These are phyloP conservation scores for Gamarada debralockiae DNA, from an alignment of 495 filamentous ascomycete species.

Conservation along the genomic window DNA sequence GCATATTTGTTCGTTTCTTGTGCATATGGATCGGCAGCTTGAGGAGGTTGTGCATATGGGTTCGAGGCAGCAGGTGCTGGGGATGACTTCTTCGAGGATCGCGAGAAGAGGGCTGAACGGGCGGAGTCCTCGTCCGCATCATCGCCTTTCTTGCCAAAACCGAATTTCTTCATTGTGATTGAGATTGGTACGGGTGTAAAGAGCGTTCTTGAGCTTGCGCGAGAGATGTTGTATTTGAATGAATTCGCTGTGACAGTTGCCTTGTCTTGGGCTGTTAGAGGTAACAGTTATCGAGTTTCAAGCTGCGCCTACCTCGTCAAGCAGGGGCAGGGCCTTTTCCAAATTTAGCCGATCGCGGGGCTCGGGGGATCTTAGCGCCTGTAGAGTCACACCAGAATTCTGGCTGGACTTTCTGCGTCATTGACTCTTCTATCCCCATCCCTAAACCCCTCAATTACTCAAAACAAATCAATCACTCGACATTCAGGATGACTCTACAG, in stretches of 20 bases:
- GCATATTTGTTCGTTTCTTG: constrained; percentile 44
- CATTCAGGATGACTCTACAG: constrained; percentile 2
- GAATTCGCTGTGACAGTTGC: no score
- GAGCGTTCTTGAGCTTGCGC: neutral
- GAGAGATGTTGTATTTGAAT: no score
- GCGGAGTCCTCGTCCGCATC: constrained; percentile 50
- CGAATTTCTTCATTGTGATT: constrained; percentile 57
- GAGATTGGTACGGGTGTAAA: neutral
- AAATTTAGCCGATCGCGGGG: no score
- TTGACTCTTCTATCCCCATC: neutral
- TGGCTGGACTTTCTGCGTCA: neutral
- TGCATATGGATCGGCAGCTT: constrained; percentile 58
- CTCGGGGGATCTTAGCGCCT: neutral
- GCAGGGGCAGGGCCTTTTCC: neutral
- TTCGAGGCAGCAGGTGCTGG: constrained; percentile 48
- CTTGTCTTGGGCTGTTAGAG: neutral
- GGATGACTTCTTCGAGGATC: constrained; percentile 58
- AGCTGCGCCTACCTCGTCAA: neutral
- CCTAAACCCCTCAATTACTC: neutral
- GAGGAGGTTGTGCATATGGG: constrained; percentile 64
- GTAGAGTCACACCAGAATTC: neutral
- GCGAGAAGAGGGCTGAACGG: constrained; percentile 26
- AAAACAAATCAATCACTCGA: neutral
- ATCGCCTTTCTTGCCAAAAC: constrained; percentile 63
- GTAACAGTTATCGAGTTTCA: neutral